These are phyloP conservation scores for Botrytis deweyae DNA, from an alignment of 2,329 filamentous ascomycete species.

Conservation along the genomic window DNA sequence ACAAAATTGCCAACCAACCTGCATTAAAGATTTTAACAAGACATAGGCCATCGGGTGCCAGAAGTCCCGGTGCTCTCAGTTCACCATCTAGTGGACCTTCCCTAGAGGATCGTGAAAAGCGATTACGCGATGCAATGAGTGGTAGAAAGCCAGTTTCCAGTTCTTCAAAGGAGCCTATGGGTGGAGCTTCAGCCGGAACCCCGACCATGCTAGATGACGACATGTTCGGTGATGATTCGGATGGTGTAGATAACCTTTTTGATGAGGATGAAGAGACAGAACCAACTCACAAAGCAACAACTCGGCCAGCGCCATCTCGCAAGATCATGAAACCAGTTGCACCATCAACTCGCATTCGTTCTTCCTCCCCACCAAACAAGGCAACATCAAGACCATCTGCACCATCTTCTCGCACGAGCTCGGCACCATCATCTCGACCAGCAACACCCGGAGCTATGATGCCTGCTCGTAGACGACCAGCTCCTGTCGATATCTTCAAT, in stretches of 20 bases:
- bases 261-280: conserved; percentile 24
- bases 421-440: conserved; percentile 9
- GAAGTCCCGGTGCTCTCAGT: conserved; percentile 24
- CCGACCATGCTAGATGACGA: conserved; percentile 30
- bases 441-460: conserved; percentile 13
- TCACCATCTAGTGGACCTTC: conserved; percentile 25
- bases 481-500: conserved; percentile 20
- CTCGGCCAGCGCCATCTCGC: conserved; percentile 15
- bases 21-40: conserved; percentile 40
- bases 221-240: conserved; percentile 24
- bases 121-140: conserved; percentile 32
- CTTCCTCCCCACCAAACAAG: neutral
- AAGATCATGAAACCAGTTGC: conserved; percentile 5
- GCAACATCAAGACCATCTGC: neutral
- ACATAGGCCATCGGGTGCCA: conserved; percentile 29
- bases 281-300: conserved; percentile 4
- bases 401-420: neutral
- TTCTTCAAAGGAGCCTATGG: conserved; percentile 25
- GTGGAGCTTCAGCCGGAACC: conserved; percentile 24
- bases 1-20: conserved; percentile 46
- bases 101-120: conserved; percentile 43
- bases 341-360: conserved; percentile 16
- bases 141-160: conserved; percentile 14
- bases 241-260: conserved; percentile 34
- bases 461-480: conserved; percentile 8